A percentile compares a stretch with the other conserved stretches of the same genome.
These are phyloP conservation scores for Talaromyces trachyspermus DNA, from an alignment of 495 filamentous ascomycete genomes.

Conservation along the genomic window DNA sequence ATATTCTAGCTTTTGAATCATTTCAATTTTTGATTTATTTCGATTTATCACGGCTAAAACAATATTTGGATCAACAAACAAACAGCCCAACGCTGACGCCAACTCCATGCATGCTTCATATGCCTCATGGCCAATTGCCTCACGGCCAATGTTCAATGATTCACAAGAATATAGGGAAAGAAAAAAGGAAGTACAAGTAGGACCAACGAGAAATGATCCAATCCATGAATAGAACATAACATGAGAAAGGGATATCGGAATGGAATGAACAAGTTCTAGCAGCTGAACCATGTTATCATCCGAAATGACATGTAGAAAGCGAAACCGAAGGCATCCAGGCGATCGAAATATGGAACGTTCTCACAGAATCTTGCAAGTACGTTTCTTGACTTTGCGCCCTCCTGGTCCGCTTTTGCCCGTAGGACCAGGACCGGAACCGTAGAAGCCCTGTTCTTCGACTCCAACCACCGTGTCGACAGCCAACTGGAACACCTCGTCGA, in stretches of 20 bases:
- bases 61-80: conserved; percentile 16
- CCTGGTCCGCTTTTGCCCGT: conserved; percentile 27
- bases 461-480: conserved; percentile 80
- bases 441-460: conserved; percentile 35
- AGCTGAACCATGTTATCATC: no score
- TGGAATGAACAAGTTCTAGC: no score
- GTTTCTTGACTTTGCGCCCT: conserved; percentile 53
- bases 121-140: conserved; percentile 9
- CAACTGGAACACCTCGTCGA: conserved; percentile 87
- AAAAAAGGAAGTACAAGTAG: conserved; percentile 11
- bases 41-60: conserved; percentile 20
- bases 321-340: conserved; percentile 8
- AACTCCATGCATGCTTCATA: conserved; percentile 38
- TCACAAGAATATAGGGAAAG: conserved; percentile 9
- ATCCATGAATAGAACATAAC: conserved; percentile 11
- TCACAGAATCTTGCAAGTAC: conserved; percentile 66
- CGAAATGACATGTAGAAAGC: no score
- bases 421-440: conserved; percentile 19
- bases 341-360: conserved; percentile 7
- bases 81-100: conserved; percentile 23
- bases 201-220: conserved; percentile 5
- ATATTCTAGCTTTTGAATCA: conserved; percentile 2
- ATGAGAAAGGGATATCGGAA: conserved; percentile 17
- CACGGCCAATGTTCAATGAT: conserved; percentile 12
- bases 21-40: conserved; percentile 16